These are phyloP conservation scores for Podaxis rugospora DNA, from an alignment of 768 basidiomycete species.

Conservation along the genomic window DNA sequence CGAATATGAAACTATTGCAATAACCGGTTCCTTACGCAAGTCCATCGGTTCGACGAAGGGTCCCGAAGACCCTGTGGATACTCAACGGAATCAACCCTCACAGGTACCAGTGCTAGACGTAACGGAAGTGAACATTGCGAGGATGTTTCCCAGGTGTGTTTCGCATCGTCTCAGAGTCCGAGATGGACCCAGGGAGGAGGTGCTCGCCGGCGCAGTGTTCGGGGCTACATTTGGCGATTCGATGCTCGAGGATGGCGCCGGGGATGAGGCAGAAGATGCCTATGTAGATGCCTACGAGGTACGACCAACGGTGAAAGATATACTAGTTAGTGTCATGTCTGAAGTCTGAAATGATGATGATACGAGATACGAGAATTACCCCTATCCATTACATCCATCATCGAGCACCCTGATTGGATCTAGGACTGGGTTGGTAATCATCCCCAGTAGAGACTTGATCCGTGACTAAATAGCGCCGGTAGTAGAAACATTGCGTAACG, in stretches of 20 bases:
- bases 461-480: neutral
- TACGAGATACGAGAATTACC: neutral
- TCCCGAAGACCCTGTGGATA: neutral
- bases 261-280: constrained; percentile 2
- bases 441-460: neutral
- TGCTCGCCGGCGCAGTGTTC: constrained; percentile 58
- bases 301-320: constrained; percentile 55
- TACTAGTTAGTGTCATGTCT: constrained; percentile 53
- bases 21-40: neutral
- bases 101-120: constrained; percentile 35
- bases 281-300: constrained; percentile 17
- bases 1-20: neutral
- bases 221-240: constrained; percentile 42
- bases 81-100: constrained; percentile 2
- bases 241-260: neutral
- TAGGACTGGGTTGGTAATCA: neutral
- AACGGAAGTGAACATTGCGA: constrained; percentile 70
- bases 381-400: neutral
- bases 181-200: constrained; percentile 65
- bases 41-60: neutral
- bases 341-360: constrained; percentile 31
- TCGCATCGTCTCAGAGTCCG: constrained; percentile 73
- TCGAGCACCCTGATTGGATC: neutral
- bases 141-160: constrained; percentile 67
- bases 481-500: neutral